Conservation (phyloP, 2,329 filamentous ascomycete genomes). For the Tolypocladium pustulatum region DNA sequence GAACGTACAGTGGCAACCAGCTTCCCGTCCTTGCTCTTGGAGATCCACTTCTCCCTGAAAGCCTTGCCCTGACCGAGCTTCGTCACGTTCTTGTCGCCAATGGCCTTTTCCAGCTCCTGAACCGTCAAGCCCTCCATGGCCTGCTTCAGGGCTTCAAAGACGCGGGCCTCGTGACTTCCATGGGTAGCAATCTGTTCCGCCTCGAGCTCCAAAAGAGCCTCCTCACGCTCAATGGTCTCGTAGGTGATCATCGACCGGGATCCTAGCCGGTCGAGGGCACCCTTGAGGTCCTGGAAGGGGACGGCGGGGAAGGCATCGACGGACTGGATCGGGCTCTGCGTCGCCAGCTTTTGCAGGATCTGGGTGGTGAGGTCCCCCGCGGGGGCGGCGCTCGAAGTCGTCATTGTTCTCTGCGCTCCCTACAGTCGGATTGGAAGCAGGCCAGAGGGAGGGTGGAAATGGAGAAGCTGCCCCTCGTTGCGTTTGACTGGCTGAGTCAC, state of each 20-base stretch:
- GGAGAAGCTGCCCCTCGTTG: background rate
- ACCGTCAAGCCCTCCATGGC: slow-evolving; percentile 76
- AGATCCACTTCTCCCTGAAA: slow-evolving; percentile 71
- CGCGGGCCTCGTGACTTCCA: slow-evolving; percentile 74
- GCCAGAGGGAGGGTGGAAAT: background rate
- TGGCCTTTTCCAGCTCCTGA: slow-evolving; percentile 55
- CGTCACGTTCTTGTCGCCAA: slow-evolving; percentile 62
- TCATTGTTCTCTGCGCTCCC: slow-evolving; percentile 25
- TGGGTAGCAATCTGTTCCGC: slow-evolving; percentile 61
- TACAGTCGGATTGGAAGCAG: background rate
- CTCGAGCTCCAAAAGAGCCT: slow-evolving; percentile 65
- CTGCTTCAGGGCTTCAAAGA: slow-evolving; percentile 63
- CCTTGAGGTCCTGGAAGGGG: slow-evolving; percentile 65
- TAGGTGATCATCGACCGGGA: slow-evolving; percentile 83
- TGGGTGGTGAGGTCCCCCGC: slow-evolving; percentile 49
- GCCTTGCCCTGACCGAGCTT: slow-evolving; percentile 92
- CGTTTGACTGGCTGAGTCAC: slow-evolving; percentile 1
- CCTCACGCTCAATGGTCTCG: slow-evolving; percentile 70
- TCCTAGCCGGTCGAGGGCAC: slow-evolving; percentile 73
- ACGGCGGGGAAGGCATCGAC: slow-evolving; percentile 57
- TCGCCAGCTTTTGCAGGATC: slow-evolving; percentile 55
- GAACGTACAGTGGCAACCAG: slow-evolving; percentile 39
- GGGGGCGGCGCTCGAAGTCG: slow-evolving; percentile 23
- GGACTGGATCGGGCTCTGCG: slow-evolving; percentile 55
- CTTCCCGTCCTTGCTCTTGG: slow-evolving; percentile 47